phyloP scores from a whole-genome alignment of 805 yeast genomes.

The Metschnikowia arizonensis region DNA sequence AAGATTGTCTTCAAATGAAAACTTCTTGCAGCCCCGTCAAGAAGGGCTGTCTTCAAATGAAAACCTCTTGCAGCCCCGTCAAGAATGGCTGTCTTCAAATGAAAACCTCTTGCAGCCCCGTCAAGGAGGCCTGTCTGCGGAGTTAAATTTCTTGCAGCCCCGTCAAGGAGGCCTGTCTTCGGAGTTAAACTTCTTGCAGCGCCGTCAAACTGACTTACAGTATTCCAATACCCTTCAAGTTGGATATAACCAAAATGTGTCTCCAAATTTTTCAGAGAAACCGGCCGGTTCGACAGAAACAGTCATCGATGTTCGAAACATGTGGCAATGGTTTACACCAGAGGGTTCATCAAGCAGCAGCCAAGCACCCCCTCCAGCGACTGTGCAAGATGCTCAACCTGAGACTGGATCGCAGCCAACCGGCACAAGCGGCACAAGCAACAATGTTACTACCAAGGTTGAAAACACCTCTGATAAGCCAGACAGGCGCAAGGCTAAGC shows the following conservation, averaged over 20 bases:
- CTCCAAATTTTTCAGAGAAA: neutral
- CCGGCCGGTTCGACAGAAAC: neutral
- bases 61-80: no score
- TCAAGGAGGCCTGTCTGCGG: no score
- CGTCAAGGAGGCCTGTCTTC: no score
- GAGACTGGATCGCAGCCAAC: neutral
- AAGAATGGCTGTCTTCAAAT: no score
- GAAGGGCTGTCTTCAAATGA: neutral
- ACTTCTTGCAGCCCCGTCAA: neutral
- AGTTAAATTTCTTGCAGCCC: no score
- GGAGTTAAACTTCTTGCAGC: no score
- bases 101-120: no score
- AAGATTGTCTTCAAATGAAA: neutral
- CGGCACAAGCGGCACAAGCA: neutral
- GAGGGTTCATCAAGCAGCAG: neutral
- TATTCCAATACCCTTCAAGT: neutral
- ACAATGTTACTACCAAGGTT: neutral
- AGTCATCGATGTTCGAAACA: neutral
- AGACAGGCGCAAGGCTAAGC: slow-evolving; percentile 12
- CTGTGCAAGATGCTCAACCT: neutral
- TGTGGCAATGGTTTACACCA: slow-evolving; percentile 1
- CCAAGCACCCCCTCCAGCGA: neutral
- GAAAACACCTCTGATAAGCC: neutral
- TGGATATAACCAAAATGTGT: neutral
- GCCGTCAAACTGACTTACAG: no score